phyloP scores from a whole-genome alignment of 139 green algal genomes.

The Closterium sp. region DNA sequence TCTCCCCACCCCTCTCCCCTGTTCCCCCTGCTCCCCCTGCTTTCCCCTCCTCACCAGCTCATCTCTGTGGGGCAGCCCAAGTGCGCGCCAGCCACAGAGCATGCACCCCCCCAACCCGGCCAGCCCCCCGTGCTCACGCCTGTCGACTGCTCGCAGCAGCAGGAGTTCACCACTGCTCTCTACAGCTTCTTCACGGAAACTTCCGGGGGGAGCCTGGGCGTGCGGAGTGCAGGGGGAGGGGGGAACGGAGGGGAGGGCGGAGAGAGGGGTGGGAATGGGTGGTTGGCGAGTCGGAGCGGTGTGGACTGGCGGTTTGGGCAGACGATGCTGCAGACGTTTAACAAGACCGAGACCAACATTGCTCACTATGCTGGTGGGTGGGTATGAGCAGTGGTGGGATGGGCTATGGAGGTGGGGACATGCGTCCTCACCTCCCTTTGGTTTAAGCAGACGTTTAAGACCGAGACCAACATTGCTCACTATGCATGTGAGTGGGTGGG shows the following conservation, averaged over 20 bases:
- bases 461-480: too few species aligned
- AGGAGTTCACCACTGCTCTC: neutral
- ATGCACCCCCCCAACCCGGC: too few species aligned
- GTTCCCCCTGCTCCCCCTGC: too few species aligned
- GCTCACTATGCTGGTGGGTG: neutral
- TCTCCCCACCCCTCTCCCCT: too few species aligned
- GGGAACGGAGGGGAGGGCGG: too few species aligned
- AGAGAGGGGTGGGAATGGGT: neutral
- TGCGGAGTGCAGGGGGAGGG: neutral
- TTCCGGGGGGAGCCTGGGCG: neutral
- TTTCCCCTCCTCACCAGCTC: neutral
- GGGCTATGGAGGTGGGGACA: too few species aligned
- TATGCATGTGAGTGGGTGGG: too few species aligned
- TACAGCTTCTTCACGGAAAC: neutral
- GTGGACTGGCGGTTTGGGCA: neutral
- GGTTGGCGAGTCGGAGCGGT: neutral
- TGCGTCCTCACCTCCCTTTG: too few species aligned
- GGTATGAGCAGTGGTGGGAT: too few species aligned
- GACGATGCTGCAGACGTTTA: too few species aligned
- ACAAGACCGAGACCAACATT: too few species aligned
- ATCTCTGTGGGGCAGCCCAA: neutral
- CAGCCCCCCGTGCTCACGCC: neutral
- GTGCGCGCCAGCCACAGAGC: neutral
- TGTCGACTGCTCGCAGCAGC: neutral
- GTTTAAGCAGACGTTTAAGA: too few species aligned